phyloP scores from a whole-genome alignment of 805 yeast genomes.

The Ogataea nakhonphanomensis region DNA sequence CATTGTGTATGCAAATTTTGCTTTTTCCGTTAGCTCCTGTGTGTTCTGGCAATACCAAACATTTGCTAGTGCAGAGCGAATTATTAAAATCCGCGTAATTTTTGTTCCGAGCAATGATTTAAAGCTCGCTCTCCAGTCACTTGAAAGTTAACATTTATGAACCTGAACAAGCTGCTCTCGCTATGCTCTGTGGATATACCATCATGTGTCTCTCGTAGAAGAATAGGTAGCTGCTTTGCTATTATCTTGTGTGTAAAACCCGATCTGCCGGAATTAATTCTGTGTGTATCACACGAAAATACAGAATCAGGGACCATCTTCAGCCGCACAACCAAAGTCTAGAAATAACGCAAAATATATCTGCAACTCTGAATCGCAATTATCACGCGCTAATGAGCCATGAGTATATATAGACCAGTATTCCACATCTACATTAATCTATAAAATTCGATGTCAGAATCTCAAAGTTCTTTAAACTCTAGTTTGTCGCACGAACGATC shows the following conservation, averaged over 20 bases:
- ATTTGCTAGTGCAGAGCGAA: not conserved
- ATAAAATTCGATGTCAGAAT: conserved; percentile 12
- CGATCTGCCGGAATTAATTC: conserved; percentile 16
- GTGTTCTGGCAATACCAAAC: conserved; percentile 2
- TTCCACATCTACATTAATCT: no score
- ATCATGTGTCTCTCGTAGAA: no score
- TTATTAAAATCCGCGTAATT: conserved; percentile 9
- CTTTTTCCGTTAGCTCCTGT: conserved; percentile 1
- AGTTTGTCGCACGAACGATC: conserved; percentile 16
- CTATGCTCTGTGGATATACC: no score
- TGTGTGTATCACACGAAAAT: not conserved
- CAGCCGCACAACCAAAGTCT: conserved; percentile 4
- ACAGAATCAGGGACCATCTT: conserved; percentile 13
- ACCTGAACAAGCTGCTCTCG: no score
- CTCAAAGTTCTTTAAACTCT: conserved; percentile 19
- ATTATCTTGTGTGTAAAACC: not conserved
- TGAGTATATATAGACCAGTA: not conserved
- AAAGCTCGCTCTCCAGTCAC: not conserved
- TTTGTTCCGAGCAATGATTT: not conserved
- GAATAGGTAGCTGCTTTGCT: no score
- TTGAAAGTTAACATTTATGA: no score
- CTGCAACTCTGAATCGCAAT: no score
- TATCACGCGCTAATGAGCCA: conserved; percentile 5
- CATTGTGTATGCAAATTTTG: no score
- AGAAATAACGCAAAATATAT: conserved; percentile 12